Conservation (phyloP, 2,329 filamentous ascomycete species). For the Diaporthe citri region DNA sequence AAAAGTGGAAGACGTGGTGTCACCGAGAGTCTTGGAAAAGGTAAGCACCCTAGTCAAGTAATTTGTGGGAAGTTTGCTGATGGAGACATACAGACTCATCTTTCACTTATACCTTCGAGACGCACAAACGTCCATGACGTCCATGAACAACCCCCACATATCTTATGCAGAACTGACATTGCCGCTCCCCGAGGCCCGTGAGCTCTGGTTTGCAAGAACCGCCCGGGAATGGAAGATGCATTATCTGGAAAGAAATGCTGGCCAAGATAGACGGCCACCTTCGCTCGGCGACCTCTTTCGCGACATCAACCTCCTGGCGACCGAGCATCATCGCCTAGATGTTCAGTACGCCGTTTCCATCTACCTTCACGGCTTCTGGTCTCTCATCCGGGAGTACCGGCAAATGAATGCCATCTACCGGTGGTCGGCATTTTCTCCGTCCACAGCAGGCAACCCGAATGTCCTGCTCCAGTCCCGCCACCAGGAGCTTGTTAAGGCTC, state of each 20-base stretch:
- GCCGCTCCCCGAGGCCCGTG: constrained; percentile 71
- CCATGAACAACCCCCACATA: constrained; percentile 73
- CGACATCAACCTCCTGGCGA: constrained; percentile 65
- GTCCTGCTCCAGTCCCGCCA: constrained; percentile 64
- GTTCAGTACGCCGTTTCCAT: constrained; percentile 68
- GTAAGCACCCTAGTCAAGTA: constrained; percentile 45
- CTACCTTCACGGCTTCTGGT: constrained; percentile 76
- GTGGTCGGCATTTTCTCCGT: constrained; percentile 61
- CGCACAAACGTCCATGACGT: constrained; percentile 75
- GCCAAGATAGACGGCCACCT: constrained; percentile 58
- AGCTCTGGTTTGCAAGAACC: constrained; percentile 75
- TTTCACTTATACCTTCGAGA: constrained; percentile 76
- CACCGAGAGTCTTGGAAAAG: constrained; percentile 76
- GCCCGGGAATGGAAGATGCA: constrained; percentile 74
- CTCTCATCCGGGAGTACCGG: constrained; percentile 75
- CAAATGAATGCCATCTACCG: constrained; percentile 65
- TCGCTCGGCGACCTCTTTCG: constrained; percentile 69
- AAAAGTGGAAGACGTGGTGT: constrained; percentile 76
- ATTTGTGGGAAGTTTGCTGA: background rate
- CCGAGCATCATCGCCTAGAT: constrained; percentile 66
- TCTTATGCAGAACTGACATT: constrained; percentile 78
- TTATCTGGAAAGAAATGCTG: constrained; percentile 60
- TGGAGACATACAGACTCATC: constrained; percentile 60
- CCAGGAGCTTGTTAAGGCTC: constrained; percentile 71
- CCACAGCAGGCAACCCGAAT: constrained; percentile 54